These are phyloP conservation scores for Entomortierella parvispora DNA, from an alignment of 192 early-diverging fungal species.

Conservation along the genomic window DNA sequence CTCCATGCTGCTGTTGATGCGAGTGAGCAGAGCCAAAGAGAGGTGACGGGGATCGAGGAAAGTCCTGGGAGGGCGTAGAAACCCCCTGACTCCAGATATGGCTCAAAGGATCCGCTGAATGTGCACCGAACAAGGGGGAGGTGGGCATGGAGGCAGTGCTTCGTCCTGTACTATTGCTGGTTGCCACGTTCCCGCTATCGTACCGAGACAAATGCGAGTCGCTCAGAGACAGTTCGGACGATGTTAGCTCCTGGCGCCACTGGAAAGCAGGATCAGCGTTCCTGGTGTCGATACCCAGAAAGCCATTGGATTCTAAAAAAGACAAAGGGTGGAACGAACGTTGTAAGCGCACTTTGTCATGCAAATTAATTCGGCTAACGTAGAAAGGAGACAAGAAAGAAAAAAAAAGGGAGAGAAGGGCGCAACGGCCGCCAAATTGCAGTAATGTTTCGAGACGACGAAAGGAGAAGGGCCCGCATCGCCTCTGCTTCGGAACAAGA, in stretches of 20 bases:
- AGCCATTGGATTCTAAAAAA: conserved; percentile 2
- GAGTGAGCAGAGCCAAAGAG: not conserved
- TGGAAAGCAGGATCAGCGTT: conserved; percentile 14
- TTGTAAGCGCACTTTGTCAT: not conserved
- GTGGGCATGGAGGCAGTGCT: conserved; percentile 25
- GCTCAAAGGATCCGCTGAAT: conserved; percentile 16
- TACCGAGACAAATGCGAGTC: conserved; percentile 7
- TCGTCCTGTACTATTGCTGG: not conserved
- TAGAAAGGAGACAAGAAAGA: not conserved
- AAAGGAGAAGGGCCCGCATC: not conserved
- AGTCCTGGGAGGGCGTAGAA: conserved; percentile 5
- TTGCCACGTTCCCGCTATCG: not conserved
- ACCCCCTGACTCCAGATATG: conserved; percentile 17
- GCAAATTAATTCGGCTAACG: not conserved
- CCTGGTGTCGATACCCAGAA: not conserved
- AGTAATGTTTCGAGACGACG: not conserved
- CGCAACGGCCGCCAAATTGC: too few species aligned
- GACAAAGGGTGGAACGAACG: not conserved
- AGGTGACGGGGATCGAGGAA: conserved; percentile 18
- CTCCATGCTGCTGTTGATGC: not conserved
- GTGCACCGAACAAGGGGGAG: conserved; percentile 17
- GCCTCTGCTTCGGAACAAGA: not conserved
- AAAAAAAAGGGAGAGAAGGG: not conserved
- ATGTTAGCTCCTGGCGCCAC: conserved; percentile 19
- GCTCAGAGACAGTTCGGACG: conserved; percentile 8